Base-by-base conservation (phyloP, 768 basidiomycete genomes). In the Leccinellum luteum region DNA sequence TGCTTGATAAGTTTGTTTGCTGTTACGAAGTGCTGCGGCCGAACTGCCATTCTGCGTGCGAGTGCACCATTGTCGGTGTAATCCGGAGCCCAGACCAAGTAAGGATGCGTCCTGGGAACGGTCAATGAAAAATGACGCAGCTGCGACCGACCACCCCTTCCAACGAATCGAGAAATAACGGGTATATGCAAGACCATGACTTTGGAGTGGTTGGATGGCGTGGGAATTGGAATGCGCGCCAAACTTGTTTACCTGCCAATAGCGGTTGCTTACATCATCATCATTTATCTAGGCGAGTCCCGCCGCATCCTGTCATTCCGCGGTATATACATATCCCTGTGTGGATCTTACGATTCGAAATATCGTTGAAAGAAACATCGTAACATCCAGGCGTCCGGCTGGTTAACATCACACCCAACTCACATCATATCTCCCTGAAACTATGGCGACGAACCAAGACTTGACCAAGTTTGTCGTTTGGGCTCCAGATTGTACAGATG, bases 21-120 rank as follows among this genome's bases (percentile, higher is more conserved):
- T 14, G 58, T 72, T 41, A 74, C 76, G 8, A 87, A 67, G 67
- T 90, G 89, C 38, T 69, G 62, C 4, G 73, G 61, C 34, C 88
- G 76, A 6, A 88, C 83, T 2, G 78, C 75, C 59, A 86, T 72
- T 31, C 88, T 78, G n/a, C 80, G 78, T 21, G 76, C 76, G 44
- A 83, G 78, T 3, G 83, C 80, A 3, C 79, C 86, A 51, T 78
- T 76, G 54, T 86, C 84, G 13, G 81, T 81, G 63, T 78, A 81
- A 66, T 90, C 88, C 3, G 86, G 87, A 2, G 86, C 85, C 62
- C 82, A 88, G 30, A 90, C 82, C 53, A 86, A 62, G 67, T 63
- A 71, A 2, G 62, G 34, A 1, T 51, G 61, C 3, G 27, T 51
- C 35, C 54, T 64, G 15, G 55, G 53, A 25, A 44, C 4, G 38